Conservation (phyloP, 2,329 filamentous ascomycete species). For the Cadophora malorum region DNA sequence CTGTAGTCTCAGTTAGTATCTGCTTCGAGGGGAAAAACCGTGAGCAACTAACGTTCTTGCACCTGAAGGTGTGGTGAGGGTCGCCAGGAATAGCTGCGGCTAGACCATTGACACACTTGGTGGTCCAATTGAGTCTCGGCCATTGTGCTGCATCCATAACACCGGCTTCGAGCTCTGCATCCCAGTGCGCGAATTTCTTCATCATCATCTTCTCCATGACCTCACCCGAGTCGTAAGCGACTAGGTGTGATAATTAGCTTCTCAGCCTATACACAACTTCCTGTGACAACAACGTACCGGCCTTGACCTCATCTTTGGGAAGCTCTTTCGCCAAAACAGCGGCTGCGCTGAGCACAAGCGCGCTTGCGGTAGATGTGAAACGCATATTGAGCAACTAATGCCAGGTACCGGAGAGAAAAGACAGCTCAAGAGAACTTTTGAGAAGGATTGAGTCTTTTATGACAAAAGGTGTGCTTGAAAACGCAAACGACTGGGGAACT, state of each 20-base stretch:
- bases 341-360: slow-evolving; percentile 15
- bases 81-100: slow-evolving; percentile 22
- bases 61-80: slow-evolving; percentile 18
- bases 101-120: slow-evolving; percentile 19
- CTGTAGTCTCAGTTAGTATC: slow-evolving; percentile 6
- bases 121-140: slow-evolving; percentile 18
- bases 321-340: slow-evolving; percentile 19
- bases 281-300: not conserved
- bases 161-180: slow-evolving; percentile 18
- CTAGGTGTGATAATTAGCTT: not conserved
- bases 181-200: slow-evolving; percentile 21
- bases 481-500: not conserved
- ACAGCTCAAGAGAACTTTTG: slow-evolving; percentile 14
- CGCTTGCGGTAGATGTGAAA: slow-evolving; percentile 18
- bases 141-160: slow-evolving; percentile 22
- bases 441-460: slow-evolving; percentile 19
- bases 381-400: slow-evolving; percentile 18
- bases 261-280: not conserved
- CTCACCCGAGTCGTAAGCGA: slow-evolving; percentile 17
- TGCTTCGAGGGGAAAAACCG: not conserved
- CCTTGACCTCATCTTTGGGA: slow-evolving; percentile 18
- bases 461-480: slow-evolving; percentile 17
- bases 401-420: slow-evolving; percentile 9
- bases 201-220: slow-evolving; percentile 21
- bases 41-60: slow-evolving; percentile 18